Conservation (phyloP, 345 rosid genomes). For the Gossypium sturtianum region DNA sequence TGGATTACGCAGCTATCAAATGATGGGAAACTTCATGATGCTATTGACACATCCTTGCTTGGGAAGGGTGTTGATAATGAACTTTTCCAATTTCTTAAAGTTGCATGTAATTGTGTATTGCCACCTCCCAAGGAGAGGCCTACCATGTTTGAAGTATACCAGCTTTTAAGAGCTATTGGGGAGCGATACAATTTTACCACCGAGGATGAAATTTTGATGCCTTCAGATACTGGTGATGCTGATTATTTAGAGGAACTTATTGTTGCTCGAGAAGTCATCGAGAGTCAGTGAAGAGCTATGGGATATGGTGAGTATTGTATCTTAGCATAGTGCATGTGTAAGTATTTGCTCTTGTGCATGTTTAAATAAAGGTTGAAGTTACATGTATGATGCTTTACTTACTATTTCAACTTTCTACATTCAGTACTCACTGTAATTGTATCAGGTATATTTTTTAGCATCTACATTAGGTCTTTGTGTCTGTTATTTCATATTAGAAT, state of each 20-base stretch:
- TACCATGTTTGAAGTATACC: conserved; percentile 81
- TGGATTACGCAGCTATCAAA: conserved; percentile 57
- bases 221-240: conserved; percentile 48
- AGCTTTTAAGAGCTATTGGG: conserved; percentile 79
- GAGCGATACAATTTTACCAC: conserved; percentile 66
- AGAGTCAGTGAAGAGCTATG: conserved; percentile 18
- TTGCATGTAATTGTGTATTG: conserved; percentile 71
- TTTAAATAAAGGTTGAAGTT: conserved; percentile 26
- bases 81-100: conserved; percentile 70
- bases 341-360: conserved; percentile 10
- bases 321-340: conserved; percentile 22
- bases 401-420: conserved; percentile 10
- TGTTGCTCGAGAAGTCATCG: conserved; percentile 46
- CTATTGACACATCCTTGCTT: conserved; percentile 49
- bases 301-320: conserved; percentile 3
- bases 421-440: conserved; percentile 9
- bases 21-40: conserved; percentile 50
- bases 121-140: conserved; percentile 72
- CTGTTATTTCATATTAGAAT: conserved; percentile 8
- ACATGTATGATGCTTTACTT: conserved; percentile 14
- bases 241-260: conserved; percentile 69
- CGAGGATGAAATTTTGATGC: conserved; percentile 66
- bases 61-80: conserved; percentile 69
- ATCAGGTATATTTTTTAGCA: conserved; percentile 15
- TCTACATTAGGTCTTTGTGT: conserved; percentile 8